Percentiles rank a stretch among this genome's conserved stretches.
Conservation (phyloP, 163 green algal genomes). For the Scenedesmus sp. region DNA sequence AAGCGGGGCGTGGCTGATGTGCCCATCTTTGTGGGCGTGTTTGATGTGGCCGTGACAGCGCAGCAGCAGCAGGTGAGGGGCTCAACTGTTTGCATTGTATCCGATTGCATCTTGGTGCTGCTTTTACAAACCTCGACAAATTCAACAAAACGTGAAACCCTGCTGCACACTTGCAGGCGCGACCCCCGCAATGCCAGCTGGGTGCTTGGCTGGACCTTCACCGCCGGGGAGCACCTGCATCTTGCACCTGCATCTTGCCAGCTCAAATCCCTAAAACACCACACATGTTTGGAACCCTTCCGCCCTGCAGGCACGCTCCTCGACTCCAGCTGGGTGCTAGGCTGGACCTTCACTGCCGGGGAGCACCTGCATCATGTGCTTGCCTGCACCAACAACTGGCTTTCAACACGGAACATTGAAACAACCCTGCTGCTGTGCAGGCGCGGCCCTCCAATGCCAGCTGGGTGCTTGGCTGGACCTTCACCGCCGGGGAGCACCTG, state of each 20-base stretch:
- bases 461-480: constrained; percentile 53
- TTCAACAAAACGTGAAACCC: no score
- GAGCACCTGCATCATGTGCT: constrained; percentile 35
- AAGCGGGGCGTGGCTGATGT: constrained; percentile 5
- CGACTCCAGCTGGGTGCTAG: constrained; percentile 44
- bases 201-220: constrained; percentile 51
- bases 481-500: constrained; percentile 43
- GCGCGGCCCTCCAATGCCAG: neutral
- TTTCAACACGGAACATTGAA: neutral
- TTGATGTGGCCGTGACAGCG: constrained; percentile 31
- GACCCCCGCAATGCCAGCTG: constrained; percentile 3
- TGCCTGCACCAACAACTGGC: neutral
- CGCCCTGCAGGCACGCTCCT: neutral
- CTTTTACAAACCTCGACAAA: no score
- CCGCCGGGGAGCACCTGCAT: constrained; percentile 42
- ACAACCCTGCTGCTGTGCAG: neutral
- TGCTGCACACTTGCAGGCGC: neutral
- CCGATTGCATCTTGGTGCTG: no score
- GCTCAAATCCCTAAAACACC: neutral
- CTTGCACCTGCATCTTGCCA: no score
- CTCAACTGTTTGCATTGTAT: no score
- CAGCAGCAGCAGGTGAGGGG: constrained; percentile 26
- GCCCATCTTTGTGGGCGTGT: constrained; percentile 52
- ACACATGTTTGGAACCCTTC: neutral
- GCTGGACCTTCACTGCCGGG: constrained; percentile 45